Evolutionary conservation across 2,329 filamentous ascomycete species (phyloP), one percentile per base, ranked within the genome.

Genomic region (Drechslerella stenobrocha): DNA sequence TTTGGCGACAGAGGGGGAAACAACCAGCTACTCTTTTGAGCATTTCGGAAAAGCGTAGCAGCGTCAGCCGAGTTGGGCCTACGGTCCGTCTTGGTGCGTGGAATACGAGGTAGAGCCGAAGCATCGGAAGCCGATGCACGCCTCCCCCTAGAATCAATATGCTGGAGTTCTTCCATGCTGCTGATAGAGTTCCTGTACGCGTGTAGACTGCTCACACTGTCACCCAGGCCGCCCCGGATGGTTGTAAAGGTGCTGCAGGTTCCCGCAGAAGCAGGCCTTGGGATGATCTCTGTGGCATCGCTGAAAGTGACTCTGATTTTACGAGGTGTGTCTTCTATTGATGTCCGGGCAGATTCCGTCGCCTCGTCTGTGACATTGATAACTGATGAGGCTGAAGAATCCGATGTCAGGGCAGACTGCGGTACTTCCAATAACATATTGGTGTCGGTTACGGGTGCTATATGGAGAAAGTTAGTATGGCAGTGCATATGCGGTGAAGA

Each of bases 201-300:
- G 15, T 78, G 56, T 35, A 75, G 8, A 0, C 89, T 95, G 2
- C 88, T 90, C 46, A 93, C 84, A 76, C 88, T 95, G 60, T 87
- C 87, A 23, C 87, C 87, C 30, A 89, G 81, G 1, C 86, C 89
- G 75, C 92, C 89, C 3, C 84, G 83, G 37, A 84, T 82, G 15
- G 86, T 81, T 0, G 88, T 90, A 55, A 84, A 78, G 1, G 87
- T 93, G 74, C 86, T 90, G 45, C 89, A 87, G 0, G 89, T 90
- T 1, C 90, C 95, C 11, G 95, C 85, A 1, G 91, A 96, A 15
- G 95, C 77, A 0, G 91, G 90, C 8, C 89, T 83, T 3, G 87
- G 87, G 72, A 91, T 91, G 70, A 88, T 90, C 75, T 95, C 89
- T 24, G 95, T 80, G 8, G 84, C 88, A 70, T 95, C 90, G 0